These are phyloP conservation scores for Decorospora gaudefroyi DNA, from an alignment of 2,329 filamentous ascomycete species.

Conservation along the genomic window DNA sequence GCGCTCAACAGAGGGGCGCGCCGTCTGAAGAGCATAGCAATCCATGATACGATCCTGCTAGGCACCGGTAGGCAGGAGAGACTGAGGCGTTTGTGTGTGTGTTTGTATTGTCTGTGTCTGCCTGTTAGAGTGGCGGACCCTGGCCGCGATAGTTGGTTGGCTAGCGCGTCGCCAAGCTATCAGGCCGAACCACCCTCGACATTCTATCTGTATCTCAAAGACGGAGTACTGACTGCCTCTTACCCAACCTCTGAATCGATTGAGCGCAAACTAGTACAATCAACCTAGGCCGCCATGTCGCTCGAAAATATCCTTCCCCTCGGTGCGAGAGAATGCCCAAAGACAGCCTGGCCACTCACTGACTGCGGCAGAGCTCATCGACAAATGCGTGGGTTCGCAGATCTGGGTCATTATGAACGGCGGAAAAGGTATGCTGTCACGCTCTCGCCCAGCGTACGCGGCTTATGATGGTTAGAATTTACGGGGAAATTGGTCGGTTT, in stretches of 20 bases:
- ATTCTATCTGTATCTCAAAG: constrained; percentile 10
- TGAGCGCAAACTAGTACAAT: constrained; percentile 1
- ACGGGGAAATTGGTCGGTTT: constrained; percentile 92
- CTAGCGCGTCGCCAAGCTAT: constrained; percentile 34
- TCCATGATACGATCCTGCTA: constrained; percentile 44
- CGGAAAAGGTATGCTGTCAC: constrained; percentile 74
- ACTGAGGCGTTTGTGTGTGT: constrained; percentile 6
- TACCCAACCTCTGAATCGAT: constrained; percentile 2
- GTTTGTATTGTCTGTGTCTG: constrained; percentile 20
- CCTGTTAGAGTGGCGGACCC: constrained; percentile 24
- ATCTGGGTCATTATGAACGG: constrained; percentile 99
- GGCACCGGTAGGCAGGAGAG: constrained; percentile 32
- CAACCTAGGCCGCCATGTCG: constrained; percentile 26
- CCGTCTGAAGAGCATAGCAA: constrained; percentile 41
- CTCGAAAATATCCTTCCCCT: constrained; percentile 41
- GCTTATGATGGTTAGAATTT: constrained; percentile 69
- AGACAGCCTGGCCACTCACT: constrained; percentile 12
- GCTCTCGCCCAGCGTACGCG: neutral
- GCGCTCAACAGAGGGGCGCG: constrained; percentile 36
- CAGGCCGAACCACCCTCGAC: constrained; percentile 21
- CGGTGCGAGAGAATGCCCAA: constrained; percentile 21
- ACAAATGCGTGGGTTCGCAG: constrained; percentile 95
- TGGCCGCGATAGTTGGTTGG: constrained; percentile 13
- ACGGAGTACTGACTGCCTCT: too few species aligned
- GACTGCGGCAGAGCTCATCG: constrained; percentile 79